A percentile compares a stretch with the other conserved stretches of the same genome.
These are phyloP conservation scores for Stipa capillata DNA, from an alignment of 176 grass and related monocot genomes.

Conservation along the genomic window DNA sequence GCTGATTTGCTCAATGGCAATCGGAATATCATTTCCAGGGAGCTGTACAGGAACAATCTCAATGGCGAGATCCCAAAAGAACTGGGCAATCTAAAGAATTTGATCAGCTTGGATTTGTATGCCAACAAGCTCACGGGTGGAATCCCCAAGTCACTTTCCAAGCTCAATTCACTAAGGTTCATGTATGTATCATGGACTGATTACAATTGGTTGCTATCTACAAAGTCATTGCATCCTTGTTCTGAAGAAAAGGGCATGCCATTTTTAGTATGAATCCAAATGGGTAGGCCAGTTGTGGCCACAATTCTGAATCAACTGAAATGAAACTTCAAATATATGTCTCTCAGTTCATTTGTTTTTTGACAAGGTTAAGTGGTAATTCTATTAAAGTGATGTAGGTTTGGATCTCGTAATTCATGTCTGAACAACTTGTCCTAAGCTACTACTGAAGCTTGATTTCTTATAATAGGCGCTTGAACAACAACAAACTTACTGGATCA, in stretches of 20 bases:
- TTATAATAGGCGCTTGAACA: constrained; percentile 78
- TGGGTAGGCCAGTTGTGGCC: background rate
- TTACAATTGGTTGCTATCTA: background rate
- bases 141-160: constrained; percentile 83
- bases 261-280: constrained; percentile 1
- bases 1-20: background rate
- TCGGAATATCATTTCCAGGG: constrained; percentile 42
- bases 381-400: background rate
- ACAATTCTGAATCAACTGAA: background rate
- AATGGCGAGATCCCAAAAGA: constrained; percentile 64
- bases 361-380: background rate
- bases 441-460: background rate
- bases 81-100: constrained; percentile 76
- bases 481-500: constrained; percentile 79
- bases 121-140: constrained; percentile 60
- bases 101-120: constrained; percentile 97
- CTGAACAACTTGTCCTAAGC: background rate
- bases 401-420: background rate
- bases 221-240: too few relatives aligned
- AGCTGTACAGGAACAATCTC: constrained; percentile 84
- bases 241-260: background rate
- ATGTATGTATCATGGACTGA: constrained; percentile 41
- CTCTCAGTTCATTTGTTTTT: background rate
- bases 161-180: constrained; percentile 76
- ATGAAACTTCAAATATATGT: background rate